Conservation (phyloP, 1,284 basidiomycete species). For the Tilletia setariae region DNA sequence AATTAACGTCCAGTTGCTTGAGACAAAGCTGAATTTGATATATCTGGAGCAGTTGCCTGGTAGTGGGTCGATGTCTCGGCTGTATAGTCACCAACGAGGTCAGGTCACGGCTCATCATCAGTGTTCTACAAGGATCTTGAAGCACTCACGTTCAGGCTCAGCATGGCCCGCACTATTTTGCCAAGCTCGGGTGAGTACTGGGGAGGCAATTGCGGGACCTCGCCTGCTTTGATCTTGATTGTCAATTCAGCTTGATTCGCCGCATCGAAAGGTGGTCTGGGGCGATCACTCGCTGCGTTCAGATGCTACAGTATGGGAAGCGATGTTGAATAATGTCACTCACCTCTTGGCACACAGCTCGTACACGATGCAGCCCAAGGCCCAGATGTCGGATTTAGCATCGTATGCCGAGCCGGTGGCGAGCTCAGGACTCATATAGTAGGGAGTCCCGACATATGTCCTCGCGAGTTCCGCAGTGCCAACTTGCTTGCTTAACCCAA, state of each 20-base stretch:
- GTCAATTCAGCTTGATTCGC: conserved; percentile 80
- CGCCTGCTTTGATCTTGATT: conserved; percentile 75
- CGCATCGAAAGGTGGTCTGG: conserved; percentile 77
- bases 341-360: conserved; percentile 72
- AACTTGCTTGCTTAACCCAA: conserved; percentile 89
- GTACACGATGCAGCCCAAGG: conserved; percentile 89
- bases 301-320: no score
- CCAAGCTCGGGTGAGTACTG: conserved; percentile 72
- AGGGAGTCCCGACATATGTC: conserved; percentile 95
- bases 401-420: conserved; percentile 95
- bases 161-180: conserved; percentile 77
- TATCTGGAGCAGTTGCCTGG: conserved; percentile 71
- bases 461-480: conserved; percentile 75
- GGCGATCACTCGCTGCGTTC: no score
- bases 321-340: not conserved
- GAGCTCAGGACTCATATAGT: conserved; percentile 97
- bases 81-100: not conserved
- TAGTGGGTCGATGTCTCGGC: conserved; percentile 76
- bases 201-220: conserved; percentile 78
- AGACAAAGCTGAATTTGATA: conserved; percentile 69
- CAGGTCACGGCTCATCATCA: no score
- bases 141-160: conserved; percentile 49
- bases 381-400: conserved; percentile 97
- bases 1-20: conserved; percentile 14
- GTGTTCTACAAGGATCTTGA: no score